phyloP scores from a whole-genome alignment of 371 early-diverging fungal species.

The Parasitella parasitica region DNA sequence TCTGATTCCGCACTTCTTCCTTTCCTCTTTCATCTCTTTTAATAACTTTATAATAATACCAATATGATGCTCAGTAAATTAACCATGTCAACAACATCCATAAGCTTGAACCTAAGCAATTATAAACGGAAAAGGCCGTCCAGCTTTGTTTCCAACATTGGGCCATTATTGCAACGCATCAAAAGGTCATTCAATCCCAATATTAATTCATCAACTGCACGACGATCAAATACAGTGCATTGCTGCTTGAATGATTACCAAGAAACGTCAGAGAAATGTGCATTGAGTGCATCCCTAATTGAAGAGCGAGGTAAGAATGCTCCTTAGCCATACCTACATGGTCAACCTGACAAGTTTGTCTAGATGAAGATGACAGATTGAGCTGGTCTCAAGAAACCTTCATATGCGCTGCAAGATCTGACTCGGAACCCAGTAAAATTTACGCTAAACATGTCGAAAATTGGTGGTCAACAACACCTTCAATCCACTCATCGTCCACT shows the following conservation, averaged over 20 bases:
- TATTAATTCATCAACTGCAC: not conserved
- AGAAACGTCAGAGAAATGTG: not conserved
- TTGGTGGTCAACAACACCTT: slow-evolving; percentile 10
- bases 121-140: slow-evolving; percentile 8
- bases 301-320: not conserved
- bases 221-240: slow-evolving; percentile 8
- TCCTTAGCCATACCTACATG: not conserved
- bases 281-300: not conserved
- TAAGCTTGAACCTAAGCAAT: not conserved
- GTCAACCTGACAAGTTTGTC: not conserved
- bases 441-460: slow-evolving; percentile 4
- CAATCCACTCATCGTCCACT: not conserved
- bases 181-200: not conserved
- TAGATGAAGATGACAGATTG: not conserved
- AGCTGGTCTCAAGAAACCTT: slow-evolving; percentile 1
- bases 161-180: slow-evolving; percentile 4
- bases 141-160: not conserved
- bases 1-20: not conserved
- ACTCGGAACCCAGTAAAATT: slow-evolving; percentile 1
- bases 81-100: not conserved
- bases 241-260: not conserved
- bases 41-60: too few species aligned
- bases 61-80: slow-evolving; percentile 7
- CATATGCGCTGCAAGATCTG: not conserved
- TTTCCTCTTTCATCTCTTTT: not conserved